Conservation (phyloP, 768 basidiomycete genomes). For the Boletus bicolor region DNA sequence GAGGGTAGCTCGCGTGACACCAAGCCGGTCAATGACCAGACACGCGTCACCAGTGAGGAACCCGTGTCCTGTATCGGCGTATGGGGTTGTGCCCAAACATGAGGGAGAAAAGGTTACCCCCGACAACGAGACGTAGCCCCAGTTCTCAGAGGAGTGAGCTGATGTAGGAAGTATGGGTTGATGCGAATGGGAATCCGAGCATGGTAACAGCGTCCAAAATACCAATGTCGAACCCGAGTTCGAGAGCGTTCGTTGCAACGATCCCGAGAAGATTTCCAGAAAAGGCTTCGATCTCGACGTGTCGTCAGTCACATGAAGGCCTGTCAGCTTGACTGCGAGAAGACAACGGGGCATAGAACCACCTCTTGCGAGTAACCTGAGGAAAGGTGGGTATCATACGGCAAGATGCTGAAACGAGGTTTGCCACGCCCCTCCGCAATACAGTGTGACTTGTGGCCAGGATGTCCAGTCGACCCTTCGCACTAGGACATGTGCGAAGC, state of each 20-base stretch:
- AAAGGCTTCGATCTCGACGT: constrained; percentile 84
- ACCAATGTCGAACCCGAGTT: too few relatives aligned
- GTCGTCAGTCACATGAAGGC: constrained; percentile 50
- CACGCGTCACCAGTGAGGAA: neutral
- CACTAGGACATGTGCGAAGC: constrained; percentile 63
- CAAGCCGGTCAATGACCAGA: neutral
- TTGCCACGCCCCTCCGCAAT: constrained; percentile 65
- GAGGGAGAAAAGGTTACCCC: constrained; percentile 81
- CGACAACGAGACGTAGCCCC: constrained; percentile 74
- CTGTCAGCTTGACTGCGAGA: neutral
- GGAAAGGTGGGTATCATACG: neutral
- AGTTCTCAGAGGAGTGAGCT: constrained; percentile 86
- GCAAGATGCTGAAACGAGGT: neutral
- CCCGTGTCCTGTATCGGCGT: constrained; percentile 22
- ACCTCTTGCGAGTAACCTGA: constrained; percentile 75
- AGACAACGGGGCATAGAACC: neutral
- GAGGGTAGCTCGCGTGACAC: constrained; percentile 21
- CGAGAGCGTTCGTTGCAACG: constrained; percentile 81
- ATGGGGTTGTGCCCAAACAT: constrained; percentile 77
- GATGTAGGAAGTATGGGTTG: too few relatives aligned
- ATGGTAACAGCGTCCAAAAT: too few relatives aligned
- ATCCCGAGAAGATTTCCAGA: constrained; percentile 80
- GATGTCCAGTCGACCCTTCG: constrained; percentile 74
- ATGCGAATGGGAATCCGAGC: too few relatives aligned
- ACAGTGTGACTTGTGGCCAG: constrained; percentile 70